Conservation (phyloP, 2,329 filamentous ascomycete species). For the Capronia epimyces region DNA sequence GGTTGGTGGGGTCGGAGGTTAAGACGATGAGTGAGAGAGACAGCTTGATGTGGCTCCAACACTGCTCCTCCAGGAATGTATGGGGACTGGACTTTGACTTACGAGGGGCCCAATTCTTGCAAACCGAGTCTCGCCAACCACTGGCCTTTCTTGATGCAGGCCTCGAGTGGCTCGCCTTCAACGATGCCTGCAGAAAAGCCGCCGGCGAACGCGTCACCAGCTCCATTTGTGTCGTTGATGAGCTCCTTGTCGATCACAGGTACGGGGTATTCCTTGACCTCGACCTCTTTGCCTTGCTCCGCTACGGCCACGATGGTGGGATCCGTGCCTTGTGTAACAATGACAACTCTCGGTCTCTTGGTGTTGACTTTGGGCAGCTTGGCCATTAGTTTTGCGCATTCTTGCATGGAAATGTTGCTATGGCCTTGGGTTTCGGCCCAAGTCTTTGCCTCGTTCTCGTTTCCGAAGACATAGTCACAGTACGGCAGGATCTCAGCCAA, state of each 20-base stretch:
- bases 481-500: constrained; percentile 83
- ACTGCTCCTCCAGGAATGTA: neutral
- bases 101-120: constrained; percentile 88
- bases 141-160: constrained; percentile 83
- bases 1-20: neutral
- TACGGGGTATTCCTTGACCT: constrained; percentile 72
- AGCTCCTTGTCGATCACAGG: constrained; percentile 68
- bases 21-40: neutral
- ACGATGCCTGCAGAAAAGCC: constrained; percentile 88
- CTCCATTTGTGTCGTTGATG: constrained; percentile 96
- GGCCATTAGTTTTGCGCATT: constrained; percentile 80
- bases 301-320: constrained; percentile 76
- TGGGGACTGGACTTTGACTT: constrained; percentile 45
- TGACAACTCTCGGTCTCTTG: constrained; percentile 74
- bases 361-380: constrained; percentile 73
- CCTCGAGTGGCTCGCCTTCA: constrained; percentile 72
- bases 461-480: constrained; percentile 95
- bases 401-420: constrained; percentile 52
- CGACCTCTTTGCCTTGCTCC: constrained; percentile 59
- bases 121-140: constrained; percentile 94
- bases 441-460: constrained; percentile 87
- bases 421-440: constrained; percentile 80
- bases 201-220: constrained; percentile 93
- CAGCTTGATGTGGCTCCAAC: neutral
- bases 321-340: constrained; percentile 91